Evolutionary conservation across 495 filamentous ascomycete species (phyloP).

Genomic region (Aspergillus hancockii): DNA sequence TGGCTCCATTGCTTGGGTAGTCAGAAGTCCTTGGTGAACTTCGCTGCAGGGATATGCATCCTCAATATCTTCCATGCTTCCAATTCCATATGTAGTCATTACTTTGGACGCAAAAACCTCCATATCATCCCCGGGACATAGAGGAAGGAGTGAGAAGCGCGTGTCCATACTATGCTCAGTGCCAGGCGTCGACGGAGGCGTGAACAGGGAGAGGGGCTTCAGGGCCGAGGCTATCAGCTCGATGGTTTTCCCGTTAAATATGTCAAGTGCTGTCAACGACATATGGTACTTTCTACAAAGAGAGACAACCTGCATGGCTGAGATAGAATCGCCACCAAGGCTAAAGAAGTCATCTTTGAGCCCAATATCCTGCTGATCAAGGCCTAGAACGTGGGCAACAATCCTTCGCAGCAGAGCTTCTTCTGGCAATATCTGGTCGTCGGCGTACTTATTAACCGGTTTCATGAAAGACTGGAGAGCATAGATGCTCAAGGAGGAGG

Average conservation of each 20-base stretch:
- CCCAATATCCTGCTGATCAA: constrained; percentile 27
- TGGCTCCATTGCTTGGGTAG: constrained; percentile 41
- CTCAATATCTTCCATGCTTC: constrained; percentile 35
- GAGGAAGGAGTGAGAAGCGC: not conserved
- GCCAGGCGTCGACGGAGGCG: not conserved
- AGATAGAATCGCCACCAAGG: constrained; percentile 56
- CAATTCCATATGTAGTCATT: constrained; percentile 33
- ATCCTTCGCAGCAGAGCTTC: constrained; percentile 29
- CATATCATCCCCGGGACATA: not conserved
- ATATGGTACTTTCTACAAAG: constrained; percentile 19
- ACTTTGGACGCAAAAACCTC: constrained; percentile 19
- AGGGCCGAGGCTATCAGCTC: constrained; percentile 32
- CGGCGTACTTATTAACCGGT: not conserved
- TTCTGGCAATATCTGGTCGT: not conserved
- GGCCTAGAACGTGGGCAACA: constrained; percentile 37
- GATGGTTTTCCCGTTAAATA: constrained; percentile 19
- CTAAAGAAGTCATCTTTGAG: constrained; percentile 55
- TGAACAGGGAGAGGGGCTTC: not conserved
- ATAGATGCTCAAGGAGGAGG: not conserved
- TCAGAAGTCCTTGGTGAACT: constrained; percentile 58
- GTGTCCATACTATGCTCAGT: not conserved
- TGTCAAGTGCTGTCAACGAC: constrained; percentile 22
- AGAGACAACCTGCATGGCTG: constrained; percentile 45
- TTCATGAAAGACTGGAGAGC: not conserved
- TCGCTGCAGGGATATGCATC: constrained; percentile 57